A percentile compares a stretch with the other conserved stretches of the same genome.
Conservation (phyloP, 1,139 yeast species). For the Hemisphaericaspora xylofermentans region DNA sequence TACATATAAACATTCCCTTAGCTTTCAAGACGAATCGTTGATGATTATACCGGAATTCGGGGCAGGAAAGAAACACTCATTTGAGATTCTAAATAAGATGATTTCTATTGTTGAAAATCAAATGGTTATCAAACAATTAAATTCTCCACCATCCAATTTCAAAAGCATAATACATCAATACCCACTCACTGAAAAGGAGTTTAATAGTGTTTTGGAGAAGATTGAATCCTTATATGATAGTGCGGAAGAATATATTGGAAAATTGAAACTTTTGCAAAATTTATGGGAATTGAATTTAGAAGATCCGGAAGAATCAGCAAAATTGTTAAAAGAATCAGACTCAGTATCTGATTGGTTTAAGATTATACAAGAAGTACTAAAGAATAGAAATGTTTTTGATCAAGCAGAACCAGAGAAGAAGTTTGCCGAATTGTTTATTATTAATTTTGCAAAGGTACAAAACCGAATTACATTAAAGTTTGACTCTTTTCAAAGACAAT, state of each 20-base stretch:
- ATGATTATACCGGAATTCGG: constrained; percentile 32
- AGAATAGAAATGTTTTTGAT: constrained; percentile 52
- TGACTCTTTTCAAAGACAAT: constrained; percentile 55
- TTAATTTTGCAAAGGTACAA: constrained; percentile 55
- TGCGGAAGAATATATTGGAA: constrained; percentile 35
- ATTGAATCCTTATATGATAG: constrained; percentile 22
- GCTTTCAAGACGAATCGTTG: constrained; percentile 45
- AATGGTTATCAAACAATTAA: constrained; percentile 5
- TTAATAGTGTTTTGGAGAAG: constrained; percentile 12
- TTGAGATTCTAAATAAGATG: constrained; percentile 13
- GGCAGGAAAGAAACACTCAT: constrained; percentile 19
- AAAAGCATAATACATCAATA: neutral
- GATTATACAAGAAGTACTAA: constrained; percentile 44
- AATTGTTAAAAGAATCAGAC: constrained; percentile 26
- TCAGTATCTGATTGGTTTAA: constrained; percentile 20
- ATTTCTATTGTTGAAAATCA: constrained; percentile 17
- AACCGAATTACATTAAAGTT: constrained; percentile 53
- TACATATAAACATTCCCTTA: constrained; percentile 31
- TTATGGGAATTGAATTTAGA: constrained; percentile 52
- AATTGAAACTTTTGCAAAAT: constrained; percentile 59
- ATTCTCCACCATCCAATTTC: constrained; percentile 2
- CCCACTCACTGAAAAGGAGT: neutral
- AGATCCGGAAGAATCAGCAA: constrained; percentile 20
- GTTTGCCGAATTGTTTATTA: constrained; percentile 42
- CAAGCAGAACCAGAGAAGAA: constrained; percentile 31